Conservation (phyloP, 1,284 basidiomycete species). For the Marasmius tenuissimus region DNA sequence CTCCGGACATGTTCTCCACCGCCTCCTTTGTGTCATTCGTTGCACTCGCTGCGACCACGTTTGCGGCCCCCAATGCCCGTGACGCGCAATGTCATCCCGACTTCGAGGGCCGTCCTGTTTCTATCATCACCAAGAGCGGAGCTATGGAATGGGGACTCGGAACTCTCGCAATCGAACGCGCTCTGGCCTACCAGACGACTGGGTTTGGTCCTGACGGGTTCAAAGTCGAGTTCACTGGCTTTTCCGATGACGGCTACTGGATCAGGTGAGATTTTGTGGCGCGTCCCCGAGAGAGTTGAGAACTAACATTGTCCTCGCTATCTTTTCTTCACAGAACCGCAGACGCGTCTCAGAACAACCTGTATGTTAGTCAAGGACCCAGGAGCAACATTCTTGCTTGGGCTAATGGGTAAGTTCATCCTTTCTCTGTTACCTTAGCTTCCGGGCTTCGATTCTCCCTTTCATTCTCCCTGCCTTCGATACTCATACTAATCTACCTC, state of each 20-base stretch:
- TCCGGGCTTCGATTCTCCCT: background rate
- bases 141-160: background rate
- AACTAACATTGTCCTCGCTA: background rate
- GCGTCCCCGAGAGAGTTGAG: background rate
- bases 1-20: background rate
- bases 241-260: background rate
- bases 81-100: background rate
- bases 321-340: background rate
- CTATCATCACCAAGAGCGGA: background rate
- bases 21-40: background rate
- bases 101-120: background rate
- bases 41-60: background rate
- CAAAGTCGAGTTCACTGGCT: background rate
- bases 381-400: slow-evolving; percentile 38
- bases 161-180: background rate
- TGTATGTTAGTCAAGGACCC: slow-evolving; percentile 19
- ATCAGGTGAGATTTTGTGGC: background rate
- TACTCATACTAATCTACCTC: background rate
- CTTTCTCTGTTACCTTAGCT: slow-evolving; percentile 4
- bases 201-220: background rate
- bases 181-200: background rate
- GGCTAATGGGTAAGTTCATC: slow-evolving; percentile 27
- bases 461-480: background rate
- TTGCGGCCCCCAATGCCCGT: background rate
- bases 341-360: background rate